Conservation (phyloP, 129 eudicot genomes). For the Pittosporum tobira region DNA sequence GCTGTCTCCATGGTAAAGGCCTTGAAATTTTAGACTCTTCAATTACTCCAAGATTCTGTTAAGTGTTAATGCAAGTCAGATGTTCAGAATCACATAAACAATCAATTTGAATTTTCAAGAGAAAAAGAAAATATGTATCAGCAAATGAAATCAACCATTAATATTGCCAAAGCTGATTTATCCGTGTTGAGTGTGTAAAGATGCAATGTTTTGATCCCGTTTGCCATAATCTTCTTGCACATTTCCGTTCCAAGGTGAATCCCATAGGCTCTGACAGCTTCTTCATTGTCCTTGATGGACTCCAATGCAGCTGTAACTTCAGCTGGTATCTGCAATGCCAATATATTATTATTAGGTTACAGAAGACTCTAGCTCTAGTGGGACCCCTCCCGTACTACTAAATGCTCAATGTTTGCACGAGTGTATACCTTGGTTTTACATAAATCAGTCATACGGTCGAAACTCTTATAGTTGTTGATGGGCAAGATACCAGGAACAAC, state of each 20-base stretch:
- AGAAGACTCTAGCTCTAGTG: too few relatives aligned
- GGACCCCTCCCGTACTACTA: too few relatives aligned
- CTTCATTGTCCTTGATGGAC: constrained; percentile 97
- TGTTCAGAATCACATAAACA: constrained; percentile 5
- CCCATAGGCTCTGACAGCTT: constrained; percentile 93
- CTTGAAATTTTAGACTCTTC: constrained; percentile 83
- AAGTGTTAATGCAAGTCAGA: constrained; percentile 2
- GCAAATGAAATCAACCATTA: constrained; percentile 39
- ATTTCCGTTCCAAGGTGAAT: constrained; percentile 94
- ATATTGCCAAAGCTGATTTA: constrained; percentile 90
- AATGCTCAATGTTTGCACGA: too few relatives aligned
- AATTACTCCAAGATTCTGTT: constrained; percentile 94
- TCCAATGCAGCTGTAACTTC: constrained; percentile 88
- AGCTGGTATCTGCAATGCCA: constrained; percentile 77
- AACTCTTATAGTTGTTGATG: constrained; percentile 84
- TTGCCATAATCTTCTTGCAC: constrained; percentile 98
- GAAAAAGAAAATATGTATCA: background rate
- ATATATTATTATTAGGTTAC: too few relatives aligned
- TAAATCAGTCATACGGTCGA: constrained; percentile 94
- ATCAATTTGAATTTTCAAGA: constrained; percentile 6
- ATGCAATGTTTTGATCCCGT: constrained; percentile 83
- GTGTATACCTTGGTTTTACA: constrained; percentile 97
- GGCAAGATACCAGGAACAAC: constrained; percentile 99
- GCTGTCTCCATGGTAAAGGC: constrained; percentile 93
- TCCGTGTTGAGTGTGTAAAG: constrained; percentile 95